These are phyloP conservation scores for Prototheca stagnorum DNA, from an alignment of 163 green algal species.

Conservation along the genomic window DNA sequence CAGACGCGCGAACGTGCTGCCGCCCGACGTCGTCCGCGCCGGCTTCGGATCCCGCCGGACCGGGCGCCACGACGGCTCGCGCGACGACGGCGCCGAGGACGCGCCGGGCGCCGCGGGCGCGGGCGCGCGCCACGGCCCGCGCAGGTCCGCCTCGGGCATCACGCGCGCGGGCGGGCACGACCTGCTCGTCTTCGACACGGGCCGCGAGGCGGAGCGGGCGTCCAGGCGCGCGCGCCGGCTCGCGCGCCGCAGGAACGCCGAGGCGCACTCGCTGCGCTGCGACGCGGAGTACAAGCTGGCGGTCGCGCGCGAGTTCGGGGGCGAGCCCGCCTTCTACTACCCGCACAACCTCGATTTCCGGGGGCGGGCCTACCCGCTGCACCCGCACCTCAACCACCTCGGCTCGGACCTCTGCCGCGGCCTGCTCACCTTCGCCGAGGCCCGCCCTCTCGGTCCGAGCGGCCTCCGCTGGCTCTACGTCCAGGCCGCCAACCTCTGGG, in stretches of 20 bases:
- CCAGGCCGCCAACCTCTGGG: conserved; percentile 44
- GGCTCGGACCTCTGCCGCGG: conserved; percentile 72
- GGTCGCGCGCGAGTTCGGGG: conserved; percentile 23
- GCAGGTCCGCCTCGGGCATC: background rate
- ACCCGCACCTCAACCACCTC: conserved; percentile 89
- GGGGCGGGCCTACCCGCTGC: conserved; percentile 90
- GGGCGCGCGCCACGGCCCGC: background rate
- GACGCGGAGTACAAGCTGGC: conserved; percentile 39
- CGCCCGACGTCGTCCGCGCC: background rate
- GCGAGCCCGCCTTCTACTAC: conserved; percentile 46
- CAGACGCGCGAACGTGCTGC: conserved; percentile 3
- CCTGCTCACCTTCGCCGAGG: conserved; percentile 68
- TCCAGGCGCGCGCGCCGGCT: background rate
- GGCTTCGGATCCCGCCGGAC: conserved; percentile 7
- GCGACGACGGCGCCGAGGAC: background rate
- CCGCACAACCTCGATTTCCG: conserved; percentile 73
- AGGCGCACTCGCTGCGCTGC: conserved; percentile 41
- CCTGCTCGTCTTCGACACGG: conserved; percentile 1
- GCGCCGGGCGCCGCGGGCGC: too few relatives aligned
- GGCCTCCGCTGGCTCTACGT: conserved; percentile 78
- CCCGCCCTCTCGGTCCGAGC: conserved; percentile 43
- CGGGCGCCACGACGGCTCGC: background rate
- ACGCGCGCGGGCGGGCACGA: too few relatives aligned
- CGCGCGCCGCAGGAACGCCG: conserved; percentile 6
- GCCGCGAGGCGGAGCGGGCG: conserved; percentile 1